phyloP scores from a whole-genome alignment of 2,329 filamentous ascomycete genomes.

The Aspergillus proliferans region DNA sequence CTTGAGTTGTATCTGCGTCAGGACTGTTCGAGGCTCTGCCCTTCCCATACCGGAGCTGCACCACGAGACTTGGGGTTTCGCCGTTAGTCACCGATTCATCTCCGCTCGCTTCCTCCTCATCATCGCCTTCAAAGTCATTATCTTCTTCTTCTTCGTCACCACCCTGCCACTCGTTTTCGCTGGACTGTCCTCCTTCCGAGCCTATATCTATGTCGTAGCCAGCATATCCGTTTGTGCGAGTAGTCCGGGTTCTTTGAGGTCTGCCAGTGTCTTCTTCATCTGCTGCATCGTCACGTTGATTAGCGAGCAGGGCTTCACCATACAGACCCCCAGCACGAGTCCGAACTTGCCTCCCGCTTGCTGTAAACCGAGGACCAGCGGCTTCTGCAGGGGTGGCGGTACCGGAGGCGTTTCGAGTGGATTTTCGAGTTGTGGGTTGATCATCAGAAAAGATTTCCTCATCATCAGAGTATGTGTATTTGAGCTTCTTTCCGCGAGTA shows the following conservation, averaged over 20 bases:
- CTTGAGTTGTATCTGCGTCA: background rate
- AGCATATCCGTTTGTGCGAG: conserved; percentile 33
- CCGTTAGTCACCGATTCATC: conserved; percentile 42
- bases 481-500: conserved; percentile 90
- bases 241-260: conserved; percentile 33
- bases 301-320: conserved; percentile 51
- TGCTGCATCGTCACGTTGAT: conserved; percentile 44
- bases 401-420: conserved; percentile 59
- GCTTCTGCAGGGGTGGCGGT: conserved; percentile 66
- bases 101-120: conserved; percentile 38
- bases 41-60: conserved; percentile 57
- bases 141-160: conserved; percentile 66
- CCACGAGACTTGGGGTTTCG: conserved; percentile 61
- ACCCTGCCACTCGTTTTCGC: conserved; percentile 63
- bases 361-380: conserved; percentile 61
- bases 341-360: conserved; percentile 77
- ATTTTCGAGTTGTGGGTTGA: conserved; percentile 58
- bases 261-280: conserved; percentile 38
- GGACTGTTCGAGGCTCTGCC: conserved; percentile 14
- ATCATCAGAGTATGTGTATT: conserved; percentile 92
- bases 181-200: conserved; percentile 55
- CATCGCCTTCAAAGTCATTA: conserved; percentile 55
- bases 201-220: conserved; percentile 61
- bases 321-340: conserved; percentile 49
- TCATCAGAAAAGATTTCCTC: conserved; percentile 63